Evolutionary conservation across 441 rosid species (phyloP), one percentile per base, ranked within the genome.

Genomic region (Gossypium schwendimanii): DNA sequence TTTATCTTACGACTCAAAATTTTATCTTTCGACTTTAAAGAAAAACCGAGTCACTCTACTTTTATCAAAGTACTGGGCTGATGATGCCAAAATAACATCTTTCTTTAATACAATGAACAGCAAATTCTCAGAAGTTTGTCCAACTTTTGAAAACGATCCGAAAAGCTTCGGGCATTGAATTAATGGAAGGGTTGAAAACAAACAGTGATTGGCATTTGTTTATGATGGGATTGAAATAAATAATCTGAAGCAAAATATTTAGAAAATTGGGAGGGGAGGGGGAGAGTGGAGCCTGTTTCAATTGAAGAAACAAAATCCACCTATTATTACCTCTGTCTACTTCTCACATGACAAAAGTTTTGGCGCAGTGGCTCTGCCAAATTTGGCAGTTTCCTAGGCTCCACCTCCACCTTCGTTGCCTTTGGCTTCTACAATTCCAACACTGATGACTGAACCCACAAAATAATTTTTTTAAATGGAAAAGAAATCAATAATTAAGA

Each of bases 281-380:
- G 69, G 8, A 67, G 28, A 75, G 70, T 75, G n/a, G 36, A 54
- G 20, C 21, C 11, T 62, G 78, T 75, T 79, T 69, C 77, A 75
- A 79, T 76, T 73, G 73, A 61, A 64, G 79, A 77, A 73, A 80
- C 86, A 82, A 79, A 82, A 76, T 81, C 73, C 80, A 74, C 74
- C 83, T 41, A 82, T 81, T 74, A 82, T 82, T 80, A 69, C 76
- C 67, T 76, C 74, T 86, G 83, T 80, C 87, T 79, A 68, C 84
- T 81, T 84, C 82, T 81, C 64, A 72, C 54, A 76, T 69, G 83
- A 85, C 88, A 87, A 78, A 77, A 77, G 33, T 31, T 9, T 73
- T 57, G 78, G 41, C 63, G 70, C 87, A 77, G 77, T 79, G 69
- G 80, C 77, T 76, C 78, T 78, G 80, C 57, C 11, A 41, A 2